Conservation (phyloP, 805 yeast species). For the Scheffersomyces ergatensis region DNA sequence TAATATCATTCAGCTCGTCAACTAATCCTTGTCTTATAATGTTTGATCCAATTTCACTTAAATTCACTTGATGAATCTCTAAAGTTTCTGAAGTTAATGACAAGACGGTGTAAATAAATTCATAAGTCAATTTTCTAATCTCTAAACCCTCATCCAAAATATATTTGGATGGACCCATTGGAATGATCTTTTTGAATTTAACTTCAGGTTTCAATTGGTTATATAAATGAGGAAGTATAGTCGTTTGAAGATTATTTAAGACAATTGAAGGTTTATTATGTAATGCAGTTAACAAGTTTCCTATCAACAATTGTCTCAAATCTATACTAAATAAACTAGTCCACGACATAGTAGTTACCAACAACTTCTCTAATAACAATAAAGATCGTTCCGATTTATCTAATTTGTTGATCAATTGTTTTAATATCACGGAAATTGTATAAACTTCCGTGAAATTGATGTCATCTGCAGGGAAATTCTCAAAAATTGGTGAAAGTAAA, state of each 20-base stretch:
- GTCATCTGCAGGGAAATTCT: constrained; percentile 9
- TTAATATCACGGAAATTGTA: constrained; percentile 31
- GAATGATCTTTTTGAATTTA: constrained; percentile 60
- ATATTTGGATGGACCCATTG: constrained; percentile 87
- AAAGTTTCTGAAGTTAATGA: constrained; percentile 21
- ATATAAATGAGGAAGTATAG: constrained; percentile 49
- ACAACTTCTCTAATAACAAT: constrained; percentile 6
- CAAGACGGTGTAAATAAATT: constrained; percentile 57
- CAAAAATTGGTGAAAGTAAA: not conserved
- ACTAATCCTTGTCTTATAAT: constrained; percentile 49
- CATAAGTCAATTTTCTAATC: constrained; percentile 69
- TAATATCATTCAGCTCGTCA: constrained; percentile 62
- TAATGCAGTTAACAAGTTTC: constrained; percentile 57
- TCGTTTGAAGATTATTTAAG: constrained; percentile 39
- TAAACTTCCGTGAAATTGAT: constrained; percentile 17
- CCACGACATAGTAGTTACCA: constrained; percentile 16
- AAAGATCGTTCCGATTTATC: constrained; percentile 6
- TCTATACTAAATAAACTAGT: constrained; percentile 38
- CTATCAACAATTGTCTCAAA: constrained; percentile 57
- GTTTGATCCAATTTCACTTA: constrained; percentile 34
- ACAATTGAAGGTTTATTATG: constrained; percentile 53
- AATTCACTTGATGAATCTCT: constrained; percentile 19
- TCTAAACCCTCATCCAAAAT: constrained; percentile 76
- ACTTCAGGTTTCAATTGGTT: constrained; percentile 54
- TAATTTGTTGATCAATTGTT: constrained; percentile 22